These are phyloP conservation scores for Effrenium voratum DNA, from an alignment of 73 alveolate species.

Conservation along the genomic window DNA sequence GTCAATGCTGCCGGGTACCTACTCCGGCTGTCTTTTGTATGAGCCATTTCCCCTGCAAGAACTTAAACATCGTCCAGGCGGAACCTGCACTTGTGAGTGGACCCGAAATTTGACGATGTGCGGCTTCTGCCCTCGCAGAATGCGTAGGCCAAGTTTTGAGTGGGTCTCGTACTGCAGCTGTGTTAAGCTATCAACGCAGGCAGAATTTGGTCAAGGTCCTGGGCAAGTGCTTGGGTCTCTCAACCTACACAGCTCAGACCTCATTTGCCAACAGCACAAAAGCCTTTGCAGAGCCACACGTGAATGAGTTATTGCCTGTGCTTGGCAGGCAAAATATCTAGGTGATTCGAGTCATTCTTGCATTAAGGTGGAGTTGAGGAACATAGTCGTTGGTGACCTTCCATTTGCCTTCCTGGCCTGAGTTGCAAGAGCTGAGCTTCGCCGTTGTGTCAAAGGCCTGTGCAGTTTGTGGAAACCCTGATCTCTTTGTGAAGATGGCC, in stretches of 20 bases:
- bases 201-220: constrained; percentile 40
- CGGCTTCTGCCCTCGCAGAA: constrained; percentile 48
- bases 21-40: background rate
- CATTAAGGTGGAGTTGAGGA: constrained; percentile 54
- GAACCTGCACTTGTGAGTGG: constrained; percentile 75
- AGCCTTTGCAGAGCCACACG: background rate
- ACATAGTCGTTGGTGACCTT: constrained; percentile 69
- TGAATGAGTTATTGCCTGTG: background rate
- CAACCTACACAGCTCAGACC: constrained; percentile 44
- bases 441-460: no score
- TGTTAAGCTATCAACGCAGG: background rate
- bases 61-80: background rate
- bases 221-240: constrained; percentile 30
- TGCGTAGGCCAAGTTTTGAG: constrained; percentile 10
- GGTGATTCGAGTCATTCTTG: background rate
- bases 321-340: background rate
- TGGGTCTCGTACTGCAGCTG: background rate
- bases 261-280: background rate
- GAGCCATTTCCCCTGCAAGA: background rate
- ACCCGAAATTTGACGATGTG: constrained; percentile 41
- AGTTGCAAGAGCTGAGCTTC: no score
- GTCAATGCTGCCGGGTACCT: constrained; percentile 45
- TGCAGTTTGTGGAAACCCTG: no score
- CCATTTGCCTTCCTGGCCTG: constrained; percentile 49
- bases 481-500: no score